These are phyloP conservation scores for Lentinula sp. DNA, from an alignment of 768 basidiomycete genomes.

Conservation along the genomic window DNA sequence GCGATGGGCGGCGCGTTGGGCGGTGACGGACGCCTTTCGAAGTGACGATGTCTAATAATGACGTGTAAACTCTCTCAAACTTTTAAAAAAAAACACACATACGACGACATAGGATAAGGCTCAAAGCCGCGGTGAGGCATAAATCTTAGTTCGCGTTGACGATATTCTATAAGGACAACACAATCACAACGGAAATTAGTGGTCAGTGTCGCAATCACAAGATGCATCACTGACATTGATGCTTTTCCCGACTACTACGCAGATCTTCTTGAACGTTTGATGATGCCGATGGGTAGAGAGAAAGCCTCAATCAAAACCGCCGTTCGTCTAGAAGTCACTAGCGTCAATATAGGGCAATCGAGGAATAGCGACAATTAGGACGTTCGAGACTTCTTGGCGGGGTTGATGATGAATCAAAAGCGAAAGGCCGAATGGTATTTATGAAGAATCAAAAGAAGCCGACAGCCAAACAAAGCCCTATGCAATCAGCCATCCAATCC, in stretches of 20 bases:
- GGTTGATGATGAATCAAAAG: slow-evolving; percentile 7
- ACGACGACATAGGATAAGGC: slow-evolving; percentile 6
- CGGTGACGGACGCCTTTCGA: slow-evolving; percentile 5
- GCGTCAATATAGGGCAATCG: background rate
- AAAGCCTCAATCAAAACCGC: background rate
- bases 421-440: slow-evolving; percentile 5
- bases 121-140: slow-evolving; percentile 6
- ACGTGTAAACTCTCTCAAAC: background rate
- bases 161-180: background rate
- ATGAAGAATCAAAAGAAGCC: slow-evolving; percentile 6
- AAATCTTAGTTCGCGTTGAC: background rate
- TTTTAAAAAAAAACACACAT: background rate
- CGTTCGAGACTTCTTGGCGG: slow-evolving; percentile 3
- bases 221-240: slow-evolving; percentile 1
- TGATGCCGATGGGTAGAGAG: background rate
- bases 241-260: background rate
- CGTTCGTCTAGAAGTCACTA: background rate
- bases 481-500: slow-evolving; percentile 5
- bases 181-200: slow-evolving; percentile 5
- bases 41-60: background rate
- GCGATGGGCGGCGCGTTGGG: slow-evolving; percentile 7
- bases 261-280: background rate
- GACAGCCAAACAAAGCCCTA: slow-evolving; percentile 3
- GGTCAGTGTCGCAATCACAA: slow-evolving; percentile 1
- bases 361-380: background rate